These are phyloP conservation scores for Erysimum cheiranthoides DNA, from an alignment of 345 rosid genomes.

Conservation along the genomic window DNA sequence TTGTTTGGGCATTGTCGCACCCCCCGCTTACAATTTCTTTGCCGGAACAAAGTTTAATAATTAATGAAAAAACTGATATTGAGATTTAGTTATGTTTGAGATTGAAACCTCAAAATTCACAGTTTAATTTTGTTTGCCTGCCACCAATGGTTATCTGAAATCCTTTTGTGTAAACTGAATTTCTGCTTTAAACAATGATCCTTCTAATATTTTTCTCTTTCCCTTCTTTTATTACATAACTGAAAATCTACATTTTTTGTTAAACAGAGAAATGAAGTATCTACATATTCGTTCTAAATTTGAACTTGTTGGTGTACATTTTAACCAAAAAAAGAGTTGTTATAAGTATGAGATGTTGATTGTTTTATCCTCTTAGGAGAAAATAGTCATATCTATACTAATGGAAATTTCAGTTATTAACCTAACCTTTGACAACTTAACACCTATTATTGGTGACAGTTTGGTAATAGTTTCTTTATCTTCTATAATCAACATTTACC, in stretches of 20 bases:
- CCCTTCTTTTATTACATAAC: neutral
- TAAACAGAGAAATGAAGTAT: neutral
- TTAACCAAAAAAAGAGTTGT: neutral
- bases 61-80: neutral
- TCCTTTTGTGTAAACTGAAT: neutral
- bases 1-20: constrained; percentile 21
- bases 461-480: neutral
- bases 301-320: neutral
- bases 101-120: neutral
- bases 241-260: neutral
- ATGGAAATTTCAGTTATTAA: constrained; percentile 11
- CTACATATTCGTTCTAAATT: neutral
- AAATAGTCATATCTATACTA: neutral
- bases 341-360: neutral
- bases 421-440: neutral
- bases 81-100: neutral
- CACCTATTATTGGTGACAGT: neutral
- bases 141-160: neutral
- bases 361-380: neutral
- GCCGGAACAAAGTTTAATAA: neutral
- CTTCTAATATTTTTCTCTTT: neutral
- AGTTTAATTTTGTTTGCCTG: neutral
- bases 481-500: neutral
- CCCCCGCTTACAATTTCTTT: neutral
- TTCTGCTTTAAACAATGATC: neutral